Conservation (phyloP, 148 eudicot species). For the Pharnaceum exiguum region DNA sequence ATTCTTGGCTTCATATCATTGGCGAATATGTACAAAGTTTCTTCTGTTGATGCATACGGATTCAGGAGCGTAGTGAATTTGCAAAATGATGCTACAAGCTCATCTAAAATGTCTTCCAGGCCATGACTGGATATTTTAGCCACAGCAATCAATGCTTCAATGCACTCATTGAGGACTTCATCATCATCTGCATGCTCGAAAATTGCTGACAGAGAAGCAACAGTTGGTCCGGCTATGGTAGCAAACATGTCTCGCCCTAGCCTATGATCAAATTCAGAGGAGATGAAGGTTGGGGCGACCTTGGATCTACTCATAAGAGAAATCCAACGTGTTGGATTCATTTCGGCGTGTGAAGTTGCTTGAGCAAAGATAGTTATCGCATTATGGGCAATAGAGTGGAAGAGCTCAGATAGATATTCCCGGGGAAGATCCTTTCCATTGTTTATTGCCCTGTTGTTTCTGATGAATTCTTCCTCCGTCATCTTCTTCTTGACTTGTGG, state of each 20-base stretch:
- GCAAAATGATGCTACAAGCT: conserved; percentile 78
- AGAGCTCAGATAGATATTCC: conserved; percentile 74
- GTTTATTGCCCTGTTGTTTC: conserved; percentile 82
- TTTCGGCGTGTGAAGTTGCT: conserved; percentile 36
- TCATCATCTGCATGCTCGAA: conserved; percentile 91
- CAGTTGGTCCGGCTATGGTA: conserved; percentile 76
- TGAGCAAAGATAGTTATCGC: conserved; percentile 51
- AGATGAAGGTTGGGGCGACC: conserved; percentile 33
- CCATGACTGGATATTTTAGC: conserved; percentile 74
- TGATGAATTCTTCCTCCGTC: conserved; percentile 94
- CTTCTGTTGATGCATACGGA: conserved; percentile 93
- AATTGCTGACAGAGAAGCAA: conserved; percentile 74
- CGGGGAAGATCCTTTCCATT: conserved; percentile 87
- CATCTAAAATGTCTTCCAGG: conserved; percentile 78
- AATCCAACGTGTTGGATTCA: conserved; percentile 85
- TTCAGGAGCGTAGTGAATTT: conserved; percentile 80
- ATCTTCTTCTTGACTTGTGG: conserved; percentile 97
- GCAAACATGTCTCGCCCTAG: conserved; percentile 93
- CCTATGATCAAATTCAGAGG: conserved; percentile 54
- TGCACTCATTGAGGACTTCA: conserved; percentile 71
- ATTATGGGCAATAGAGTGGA: conserved; percentile 65
- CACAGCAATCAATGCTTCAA: conserved; percentile 73
- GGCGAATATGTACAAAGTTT: conserved; percentile 77
- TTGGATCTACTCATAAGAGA: conserved; percentile 64
- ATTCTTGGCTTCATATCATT: conserved; percentile 87